Percentiles rank a stretch among this genome's conserved stretches.
phyloP scores from a whole-genome alignment of 2,329 filamentous ascomycete genomes.

The Thelonectria rubi region DNA sequence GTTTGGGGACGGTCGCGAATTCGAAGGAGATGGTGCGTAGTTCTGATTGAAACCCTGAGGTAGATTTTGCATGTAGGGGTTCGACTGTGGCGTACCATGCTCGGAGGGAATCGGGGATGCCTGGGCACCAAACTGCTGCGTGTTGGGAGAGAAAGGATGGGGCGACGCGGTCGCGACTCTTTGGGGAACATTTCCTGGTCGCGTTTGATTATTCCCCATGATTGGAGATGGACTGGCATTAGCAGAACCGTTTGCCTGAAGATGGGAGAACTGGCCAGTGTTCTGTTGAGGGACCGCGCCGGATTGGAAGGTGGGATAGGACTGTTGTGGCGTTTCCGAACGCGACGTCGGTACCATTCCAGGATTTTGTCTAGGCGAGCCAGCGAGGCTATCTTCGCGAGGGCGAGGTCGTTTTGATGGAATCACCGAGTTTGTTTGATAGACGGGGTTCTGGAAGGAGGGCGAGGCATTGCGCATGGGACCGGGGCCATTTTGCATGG shows the following conservation, averaged over 20 bases:
- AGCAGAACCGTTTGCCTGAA: constrained; percentile 80
- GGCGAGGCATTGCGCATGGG: constrained; percentile 84
- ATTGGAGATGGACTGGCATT: constrained; percentile 94
- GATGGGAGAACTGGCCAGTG: constrained; percentile 79
- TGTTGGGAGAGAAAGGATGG: constrained; percentile 84
- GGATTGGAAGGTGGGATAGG: constrained; percentile 75
- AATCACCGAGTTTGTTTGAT: constrained; percentile 85
- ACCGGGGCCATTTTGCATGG: constrained; percentile 83
- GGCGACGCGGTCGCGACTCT: constrained; percentile 92
- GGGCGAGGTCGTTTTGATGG: constrained; percentile 88
- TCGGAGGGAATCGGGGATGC: constrained; percentile 81
- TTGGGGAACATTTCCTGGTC: constrained; percentile 75
- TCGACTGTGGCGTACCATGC: constrained; percentile 79
- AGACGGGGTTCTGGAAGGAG: constrained; percentile 77
- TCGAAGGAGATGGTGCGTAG: constrained; percentile 66
- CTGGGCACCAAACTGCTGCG: constrained; percentile 75
- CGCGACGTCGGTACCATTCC: constrained; percentile 82
- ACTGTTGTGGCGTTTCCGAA: constrained; percentile 87
- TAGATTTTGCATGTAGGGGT: constrained; percentile 72
- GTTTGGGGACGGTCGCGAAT: constrained; percentile 64
- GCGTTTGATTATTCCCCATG: constrained; percentile 78
- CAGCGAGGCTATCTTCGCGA: constrained; percentile 83
- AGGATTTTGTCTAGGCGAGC: constrained; percentile 80
- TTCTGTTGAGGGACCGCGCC: constrained; percentile 69
- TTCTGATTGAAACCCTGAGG: constrained; percentile 66